Base-by-base conservation (phyloP, 345 rosid species). In the Melaleuca quinquenervia region DNA sequence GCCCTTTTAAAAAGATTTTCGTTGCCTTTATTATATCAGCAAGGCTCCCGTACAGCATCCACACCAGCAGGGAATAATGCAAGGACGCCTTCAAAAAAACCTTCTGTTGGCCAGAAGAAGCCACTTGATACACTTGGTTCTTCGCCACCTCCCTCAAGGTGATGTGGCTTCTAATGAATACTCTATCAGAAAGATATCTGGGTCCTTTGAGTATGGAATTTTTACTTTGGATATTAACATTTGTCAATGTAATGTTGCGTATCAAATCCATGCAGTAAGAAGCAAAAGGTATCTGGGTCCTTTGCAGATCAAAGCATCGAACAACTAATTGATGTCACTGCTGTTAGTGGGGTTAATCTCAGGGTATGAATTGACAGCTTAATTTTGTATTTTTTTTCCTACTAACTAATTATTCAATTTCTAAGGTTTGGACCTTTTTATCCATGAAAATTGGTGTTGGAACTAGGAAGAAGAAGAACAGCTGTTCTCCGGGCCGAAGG, bases 281-380 rank as follows among this genome's bases (percentile, higher is more conserved):
- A 98, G 94, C 99, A 93, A 87, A 98, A 96, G 86, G 94, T 92
- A 83, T 90, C 95, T 44, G 99, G 96, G 84, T 91, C 91, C 86
- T 93, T 93, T 88, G 87, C 83, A 84, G 99, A 98, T 92, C 99
- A 98, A 91, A 96, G 98, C 93, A 98, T 96, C 87, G 99, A 95
- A 85, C 99, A 96, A 86, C 98, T 98, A 85, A 98, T 96, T 90
- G 99, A 96, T 92, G 99, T 96, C 83, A 95, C 99, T 88, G 98
- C 98, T 91, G 99, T 98, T 91, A 98, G 99, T 88, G 99, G 99
- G 83, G 98, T 98, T 87, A 94, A 96, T 92, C 95, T 98, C 86
- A 92, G 95, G 96, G 99, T 96, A 92, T 78, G 90, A 87, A 85
- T 89, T 70, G 48, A 36, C 85, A 70, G 27, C 41, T 45, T 22